These are phyloP conservation scores for Xylariaceae sp. DNA, from an alignment of 2,329 filamentous ascomycete species.

Conservation along the genomic window DNA sequence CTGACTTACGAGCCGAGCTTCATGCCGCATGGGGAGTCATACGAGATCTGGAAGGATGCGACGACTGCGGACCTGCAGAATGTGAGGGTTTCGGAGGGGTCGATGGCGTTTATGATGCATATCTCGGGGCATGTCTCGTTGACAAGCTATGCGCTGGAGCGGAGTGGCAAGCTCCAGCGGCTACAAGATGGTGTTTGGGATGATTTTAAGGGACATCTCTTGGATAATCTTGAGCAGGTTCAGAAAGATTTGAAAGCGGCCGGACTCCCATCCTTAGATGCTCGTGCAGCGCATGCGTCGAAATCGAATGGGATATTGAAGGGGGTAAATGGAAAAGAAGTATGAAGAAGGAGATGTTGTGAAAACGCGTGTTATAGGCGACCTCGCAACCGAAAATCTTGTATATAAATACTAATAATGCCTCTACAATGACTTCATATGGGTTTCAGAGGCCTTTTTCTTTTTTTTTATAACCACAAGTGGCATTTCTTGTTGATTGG, in stretches of 20 bases:
- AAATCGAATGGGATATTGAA: background rate
- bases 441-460: no score
- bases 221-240: constrained; percentile 26
- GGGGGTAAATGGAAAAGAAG: background rate
- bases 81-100: constrained; percentile 3
- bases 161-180: constrained; percentile 20
- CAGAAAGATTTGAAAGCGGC: constrained; percentile 17
- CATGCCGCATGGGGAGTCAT: constrained; percentile 35
- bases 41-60: constrained; percentile 29
- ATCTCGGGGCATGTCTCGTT: constrained; percentile 19
- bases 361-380: background rate
- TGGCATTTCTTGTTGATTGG: no score
- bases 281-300: background rate
- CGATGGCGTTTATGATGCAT: constrained; percentile 17
- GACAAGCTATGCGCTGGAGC: constrained; percentile 23
- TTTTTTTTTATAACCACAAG: no score
- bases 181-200: constrained; percentile 22
- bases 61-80: constrained; percentile 11
- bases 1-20: constrained; percentile 32
- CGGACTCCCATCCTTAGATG: constrained; percentile 6
- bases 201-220: constrained; percentile 23
- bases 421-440: no score
- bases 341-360: background rate
- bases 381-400: no score
- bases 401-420: no score